Conservation (phyloP, 768 basidiomycete genomes). For the Boletus sp. region DNA sequence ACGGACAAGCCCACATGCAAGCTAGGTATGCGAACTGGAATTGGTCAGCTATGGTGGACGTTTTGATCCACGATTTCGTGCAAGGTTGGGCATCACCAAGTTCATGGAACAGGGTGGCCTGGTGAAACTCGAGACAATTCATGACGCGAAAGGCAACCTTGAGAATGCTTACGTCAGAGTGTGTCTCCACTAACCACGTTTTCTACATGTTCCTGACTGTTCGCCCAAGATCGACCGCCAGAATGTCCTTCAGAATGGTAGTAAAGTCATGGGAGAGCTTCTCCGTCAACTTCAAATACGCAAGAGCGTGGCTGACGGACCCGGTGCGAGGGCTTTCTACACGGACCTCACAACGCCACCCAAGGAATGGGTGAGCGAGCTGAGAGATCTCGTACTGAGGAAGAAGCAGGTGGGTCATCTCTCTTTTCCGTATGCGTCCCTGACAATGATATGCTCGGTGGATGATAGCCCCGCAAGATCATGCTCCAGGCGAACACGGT, state of each 20-base stretch:
- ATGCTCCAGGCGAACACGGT: constrained; percentile 83
- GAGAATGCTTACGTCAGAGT: constrained; percentile 71
- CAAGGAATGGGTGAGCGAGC: constrained; percentile 67
- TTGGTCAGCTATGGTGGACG: background rate
- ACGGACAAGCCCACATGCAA: constrained; percentile 90
- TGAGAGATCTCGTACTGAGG: constrained; percentile 70
- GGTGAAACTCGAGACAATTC: constrained; percentile 66
- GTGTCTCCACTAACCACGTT: constrained; percentile 20
- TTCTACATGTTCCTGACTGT: background rate
- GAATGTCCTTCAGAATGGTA: constrained; percentile 62
- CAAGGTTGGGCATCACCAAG: constrained; percentile 77
- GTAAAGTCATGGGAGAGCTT: constrained; percentile 65
- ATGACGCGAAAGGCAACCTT: constrained; percentile 52
- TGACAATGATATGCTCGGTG: background rate
- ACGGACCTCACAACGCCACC: constrained; percentile 73
- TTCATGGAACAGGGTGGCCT: constrained; percentile 71
- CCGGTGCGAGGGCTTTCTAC: constrained; percentile 77
- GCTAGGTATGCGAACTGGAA: constrained; percentile 53
- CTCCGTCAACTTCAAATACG: constrained; percentile 79
- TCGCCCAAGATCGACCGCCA: constrained; percentile 62
- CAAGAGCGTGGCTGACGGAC: constrained; percentile 81
- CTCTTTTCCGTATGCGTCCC: background rate
- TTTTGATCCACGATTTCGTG: background rate
- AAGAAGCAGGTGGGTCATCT: constrained; percentile 65
- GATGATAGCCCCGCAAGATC: constrained; percentile 68